Conservation (phyloP, 2,329 filamentous ascomycete genomes). For the Colletotrichum filicis region DNA sequence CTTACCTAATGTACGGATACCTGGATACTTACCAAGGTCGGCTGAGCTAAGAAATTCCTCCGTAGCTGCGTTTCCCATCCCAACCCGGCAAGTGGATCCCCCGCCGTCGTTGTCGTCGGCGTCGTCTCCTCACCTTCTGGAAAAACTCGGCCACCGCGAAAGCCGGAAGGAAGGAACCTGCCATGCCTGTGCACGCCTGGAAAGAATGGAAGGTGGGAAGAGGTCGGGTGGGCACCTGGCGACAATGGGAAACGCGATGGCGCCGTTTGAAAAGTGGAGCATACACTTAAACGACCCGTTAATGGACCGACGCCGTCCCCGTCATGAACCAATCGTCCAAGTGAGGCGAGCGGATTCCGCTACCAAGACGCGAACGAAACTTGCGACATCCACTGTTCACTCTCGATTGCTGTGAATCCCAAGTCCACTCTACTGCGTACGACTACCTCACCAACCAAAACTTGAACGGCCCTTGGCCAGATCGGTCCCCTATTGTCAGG, state of each 20-base stretch:
- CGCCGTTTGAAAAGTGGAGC: slow-evolving; percentile 31
- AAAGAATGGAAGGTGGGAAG: slow-evolving; percentile 7
- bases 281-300: slow-evolving; percentile 20
- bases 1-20: neutral
- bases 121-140: slow-evolving; percentile 29
- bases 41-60: neutral
- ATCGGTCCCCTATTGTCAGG: slow-evolving; percentile 8
- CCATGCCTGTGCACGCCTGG: neutral
- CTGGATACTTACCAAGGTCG: neutral
- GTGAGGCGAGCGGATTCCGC: slow-evolving; percentile 32
- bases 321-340: slow-evolving; percentile 33
- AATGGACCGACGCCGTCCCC: slow-evolving; percentile 30
- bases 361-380: slow-evolving; percentile 1
- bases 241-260: slow-evolving; percentile 3
- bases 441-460: neutral
- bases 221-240: neutral
- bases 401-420: neutral
- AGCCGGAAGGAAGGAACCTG: slow-evolving; percentile 21
- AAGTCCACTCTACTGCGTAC: neutral
- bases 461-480: slow-evolving; percentile 8
- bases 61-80: slow-evolving; percentile 9
- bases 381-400: slow-evolving; percentile 9
- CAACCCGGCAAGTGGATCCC: slow-evolving; percentile 11
- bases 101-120: neutral
- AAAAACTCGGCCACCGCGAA: slow-evolving; percentile 31